Conservation (phyloP, 441 rosid species). For the Breynia disticha region DNA sequence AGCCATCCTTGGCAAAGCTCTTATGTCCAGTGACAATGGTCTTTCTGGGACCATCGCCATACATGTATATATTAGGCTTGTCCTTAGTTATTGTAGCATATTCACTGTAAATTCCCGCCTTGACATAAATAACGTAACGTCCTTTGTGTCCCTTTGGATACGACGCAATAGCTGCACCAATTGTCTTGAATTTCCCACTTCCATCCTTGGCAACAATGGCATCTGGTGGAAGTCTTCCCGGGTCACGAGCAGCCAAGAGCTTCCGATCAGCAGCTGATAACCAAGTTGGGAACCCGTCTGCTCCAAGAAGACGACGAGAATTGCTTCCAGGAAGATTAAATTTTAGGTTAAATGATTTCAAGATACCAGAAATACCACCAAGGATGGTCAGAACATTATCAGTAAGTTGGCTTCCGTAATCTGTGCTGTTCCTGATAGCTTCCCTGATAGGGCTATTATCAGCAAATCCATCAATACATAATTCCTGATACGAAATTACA, state of each 20-base stretch:
- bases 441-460: conserved; percentile 16
- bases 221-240: conserved; percentile 9
- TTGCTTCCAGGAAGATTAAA: conserved; percentile 9
- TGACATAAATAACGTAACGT: conserved; percentile 22
- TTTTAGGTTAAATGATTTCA: conserved; percentile 32
- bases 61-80: conserved; percentile 16
- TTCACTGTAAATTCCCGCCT: conserved; percentile 22
- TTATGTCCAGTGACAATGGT: conserved; percentile 24
- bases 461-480: conserved; percentile 56
- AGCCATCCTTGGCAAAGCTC: conserved; percentile 19
- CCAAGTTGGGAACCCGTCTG: conserved; percentile 21
- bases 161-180: conserved; percentile 18
- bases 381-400: conserved; percentile 48
- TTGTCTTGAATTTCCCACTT: conserved; percentile 19
- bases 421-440: conserved; percentile 21
- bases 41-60: conserved; percentile 27
- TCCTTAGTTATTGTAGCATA: conserved; percentile 16
- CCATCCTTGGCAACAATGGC: conserved; percentile 25
- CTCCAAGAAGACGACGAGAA: conserved; percentile 13
- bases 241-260: conserved; percentile 5
- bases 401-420: conserved; percentile 34
- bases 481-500: conserved; percentile 47
- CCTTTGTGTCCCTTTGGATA: conserved; percentile 12
- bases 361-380: conserved; percentile 25
- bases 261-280: conserved; percentile 18